Conservation (phyloP, 1,284 basidiomycete genomes). For the Porogramme epimiltina region DNA sequence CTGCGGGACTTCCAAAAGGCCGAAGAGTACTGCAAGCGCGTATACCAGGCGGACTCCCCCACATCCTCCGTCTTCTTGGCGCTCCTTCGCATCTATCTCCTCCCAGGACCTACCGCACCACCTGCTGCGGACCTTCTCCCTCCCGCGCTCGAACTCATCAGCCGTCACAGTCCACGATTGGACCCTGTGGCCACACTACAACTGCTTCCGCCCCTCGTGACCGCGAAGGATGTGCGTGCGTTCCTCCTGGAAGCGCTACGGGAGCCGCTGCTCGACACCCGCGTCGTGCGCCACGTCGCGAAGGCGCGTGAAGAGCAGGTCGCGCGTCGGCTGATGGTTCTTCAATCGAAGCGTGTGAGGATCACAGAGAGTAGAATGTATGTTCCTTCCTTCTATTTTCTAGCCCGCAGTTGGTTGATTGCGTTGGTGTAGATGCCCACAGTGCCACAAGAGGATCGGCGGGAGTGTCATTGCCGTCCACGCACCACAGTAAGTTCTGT, state of each 20-base stretch:
- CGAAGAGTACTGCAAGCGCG: slow-evolving; percentile 90
- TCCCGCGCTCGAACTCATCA: slow-evolving; percentile 85
- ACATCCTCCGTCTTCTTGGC: slow-evolving; percentile 78
- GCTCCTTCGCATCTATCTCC: slow-evolving; percentile 87
- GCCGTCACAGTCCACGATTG: slow-evolving; percentile 79
- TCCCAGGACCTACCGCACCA: slow-evolving; percentile 44
- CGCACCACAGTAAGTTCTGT: slow-evolving; percentile 63
- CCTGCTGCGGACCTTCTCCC: slow-evolving; percentile 52
- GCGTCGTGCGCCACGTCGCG: slow-evolving; percentile 67
- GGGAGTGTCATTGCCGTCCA: slow-evolving; percentile 95
- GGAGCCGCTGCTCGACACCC: slow-evolving; percentile 66
- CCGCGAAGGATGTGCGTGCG: slow-evolving; percentile 74
- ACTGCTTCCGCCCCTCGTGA: slow-evolving; percentile 87
- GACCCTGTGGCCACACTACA: slow-evolving; percentile 82
- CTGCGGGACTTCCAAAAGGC: slow-evolving; percentile 83
- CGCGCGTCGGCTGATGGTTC: slow-evolving; percentile 67
- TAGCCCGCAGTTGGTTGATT: not conserved
- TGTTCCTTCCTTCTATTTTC: slow-evolving; percentile 27
- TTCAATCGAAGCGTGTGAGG: slow-evolving; percentile 85
- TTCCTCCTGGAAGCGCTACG: slow-evolving; percentile 81
- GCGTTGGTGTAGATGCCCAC: slow-evolving; percentile 70
- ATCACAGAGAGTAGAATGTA: slow-evolving; percentile 91
- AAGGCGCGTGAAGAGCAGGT: slow-evolving; percentile 76
- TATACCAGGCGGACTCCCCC: slow-evolving; percentile 63
- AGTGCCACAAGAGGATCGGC: slow-evolving; percentile 94